Conservation (phyloP, 78 protist species). For the Polysphondylium violaceum region DNA sequence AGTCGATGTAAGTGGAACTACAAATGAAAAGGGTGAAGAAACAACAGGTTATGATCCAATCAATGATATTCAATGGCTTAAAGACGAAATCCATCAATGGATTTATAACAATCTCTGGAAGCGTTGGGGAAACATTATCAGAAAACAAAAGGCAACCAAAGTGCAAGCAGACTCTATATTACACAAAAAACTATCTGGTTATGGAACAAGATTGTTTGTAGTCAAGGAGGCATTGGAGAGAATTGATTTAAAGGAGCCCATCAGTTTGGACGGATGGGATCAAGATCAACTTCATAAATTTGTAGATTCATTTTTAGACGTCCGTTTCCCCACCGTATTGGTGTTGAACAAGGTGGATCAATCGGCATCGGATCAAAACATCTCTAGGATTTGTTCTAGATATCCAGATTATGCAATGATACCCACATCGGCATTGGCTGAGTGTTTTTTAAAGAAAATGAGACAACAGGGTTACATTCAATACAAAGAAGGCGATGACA, state of each 20-base stretch:
- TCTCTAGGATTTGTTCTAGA: conserved; percentile 33
- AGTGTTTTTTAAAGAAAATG: conserved; percentile 64
- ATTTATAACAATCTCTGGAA: conserved; percentile 77
- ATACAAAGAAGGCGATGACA: conserved; percentile 64
- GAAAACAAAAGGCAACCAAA: conserved; percentile 71
- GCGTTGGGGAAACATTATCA: conserved; percentile 67
- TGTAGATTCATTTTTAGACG: conserved; percentile 79
- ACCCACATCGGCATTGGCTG: conserved; percentile 76
- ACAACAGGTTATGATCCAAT: conserved; percentile 76
- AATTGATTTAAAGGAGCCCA: conserved; percentile 33
- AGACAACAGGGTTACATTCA: conserved; percentile 25
- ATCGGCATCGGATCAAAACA: conserved; percentile 40
- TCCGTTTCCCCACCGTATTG: conserved; percentile 85
- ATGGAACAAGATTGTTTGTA: conserved; percentile 44
- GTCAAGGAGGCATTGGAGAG: conserved; percentile 36
- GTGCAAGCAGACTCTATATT: conserved; percentile 40
- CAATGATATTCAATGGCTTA: conserved; percentile 89
- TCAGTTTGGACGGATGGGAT: conserved; percentile 17
- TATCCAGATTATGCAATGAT: conserved; percentile 60
- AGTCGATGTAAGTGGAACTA: conserved; percentile 88
- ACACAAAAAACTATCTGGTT: conserved; percentile 77
- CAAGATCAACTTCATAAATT: conserved; percentile 42
- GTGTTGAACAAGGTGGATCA: conserved; percentile 74
- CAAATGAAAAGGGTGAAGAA: conserved; percentile 88
- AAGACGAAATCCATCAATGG: conserved; percentile 86